Percentiles rank a stretch among this genome's conserved stretches.
phyloP scores from a whole-genome alignment of 2,329 filamentous ascomycete genomes.

The Scorias spongiosa region DNA sequence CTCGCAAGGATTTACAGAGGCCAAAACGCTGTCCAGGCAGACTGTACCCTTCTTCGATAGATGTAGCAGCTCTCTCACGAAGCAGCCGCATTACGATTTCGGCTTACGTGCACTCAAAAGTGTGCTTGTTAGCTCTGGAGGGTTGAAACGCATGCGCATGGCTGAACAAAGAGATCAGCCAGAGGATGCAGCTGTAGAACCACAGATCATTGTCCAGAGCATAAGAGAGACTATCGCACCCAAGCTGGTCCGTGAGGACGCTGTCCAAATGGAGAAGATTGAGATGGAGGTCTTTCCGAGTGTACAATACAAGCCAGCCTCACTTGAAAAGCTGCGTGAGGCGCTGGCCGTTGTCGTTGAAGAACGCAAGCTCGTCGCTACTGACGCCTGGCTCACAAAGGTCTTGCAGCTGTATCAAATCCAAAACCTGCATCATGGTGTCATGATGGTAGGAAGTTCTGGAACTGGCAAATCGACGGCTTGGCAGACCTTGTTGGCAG shows the following conservation, averaged over 20 bases:
- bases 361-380: conserved; percentile 77
- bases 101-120: conserved; percentile 95
- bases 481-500: conserved; percentile 84
- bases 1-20: conserved; percentile 96
- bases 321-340: conserved; percentile 60
- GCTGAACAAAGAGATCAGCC: conserved; percentile 37
- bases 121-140: conserved; percentile 93
- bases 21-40: conserved; percentile 83
- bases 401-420: conserved; percentile 95
- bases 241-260: conserved; percentile 86
- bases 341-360: conserved; percentile 71
- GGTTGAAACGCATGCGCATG: conserved; percentile 75
- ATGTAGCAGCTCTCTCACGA: conserved; percentile 66
- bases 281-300: conserved; percentile 82
- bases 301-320: conserved; percentile 81
- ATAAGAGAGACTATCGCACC: conserved; percentile 96
- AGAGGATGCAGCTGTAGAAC: conserved; percentile 61
- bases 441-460: conserved; percentile 99
- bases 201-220: conserved; percentile 97
- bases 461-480: conserved; percentile 94
- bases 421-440: conserved; percentile 93
- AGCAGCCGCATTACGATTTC: conserved; percentile 98
- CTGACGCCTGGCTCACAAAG: conserved; percentile 94
- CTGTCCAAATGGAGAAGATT: conserved; percentile 71
- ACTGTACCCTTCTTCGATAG: conserved; percentile 97